Evolutionary conservation across 1,284 basidiomycete genomes (phyloP), one percentile per base, ranked within the genome.

Genomic region (Ceratobasidium sp.): DNA sequence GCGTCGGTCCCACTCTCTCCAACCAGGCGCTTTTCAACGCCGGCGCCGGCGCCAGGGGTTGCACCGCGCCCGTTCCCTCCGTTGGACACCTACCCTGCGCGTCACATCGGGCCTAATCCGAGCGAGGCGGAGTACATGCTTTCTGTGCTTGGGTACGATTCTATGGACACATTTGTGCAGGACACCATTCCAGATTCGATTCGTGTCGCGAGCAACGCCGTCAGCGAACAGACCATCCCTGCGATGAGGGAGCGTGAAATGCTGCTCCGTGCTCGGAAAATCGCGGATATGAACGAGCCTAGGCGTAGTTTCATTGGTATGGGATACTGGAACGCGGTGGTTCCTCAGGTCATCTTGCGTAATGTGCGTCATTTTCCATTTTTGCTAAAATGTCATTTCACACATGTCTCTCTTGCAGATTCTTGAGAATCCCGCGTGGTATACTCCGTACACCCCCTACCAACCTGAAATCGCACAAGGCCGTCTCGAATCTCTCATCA

Each of bases 351-450:
- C 70, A 94, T 98, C 84, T 88, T 97, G 82, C 93, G 96, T 81
- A 98, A 97, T 84, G 95, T 96, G 46, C 10, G 35, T 68, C 77
- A 73, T 62, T 68, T 35, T 38, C 41, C 60, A 52, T 18, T n/a
- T 41, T 50, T 30, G 52, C 33, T 65, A 57, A 41, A 16, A 27
- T 41, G 23, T 18, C 46, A 38, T 69, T 73, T 69, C 59, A 68
- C 57, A 41, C 48, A 55, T 50, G 27, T 62, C 54, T 68, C 48
- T 65, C 55, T 79, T 10, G 60, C 44, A 96, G 95, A 87, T 97
- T 80, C 93, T 96, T 87, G 97, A 99, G 86, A 99, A 98, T 84
- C 97, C 97, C 33, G 95, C 93, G 12, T 99, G 97, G 97, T 99
- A 99, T 86, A 99, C 97, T 2, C 96, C 95, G 68, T 99, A 99